These are phyloP conservation scores for Pistacia vera DNA, from an alignment of 345 rosid genomes.

Conservation along the genomic window DNA sequence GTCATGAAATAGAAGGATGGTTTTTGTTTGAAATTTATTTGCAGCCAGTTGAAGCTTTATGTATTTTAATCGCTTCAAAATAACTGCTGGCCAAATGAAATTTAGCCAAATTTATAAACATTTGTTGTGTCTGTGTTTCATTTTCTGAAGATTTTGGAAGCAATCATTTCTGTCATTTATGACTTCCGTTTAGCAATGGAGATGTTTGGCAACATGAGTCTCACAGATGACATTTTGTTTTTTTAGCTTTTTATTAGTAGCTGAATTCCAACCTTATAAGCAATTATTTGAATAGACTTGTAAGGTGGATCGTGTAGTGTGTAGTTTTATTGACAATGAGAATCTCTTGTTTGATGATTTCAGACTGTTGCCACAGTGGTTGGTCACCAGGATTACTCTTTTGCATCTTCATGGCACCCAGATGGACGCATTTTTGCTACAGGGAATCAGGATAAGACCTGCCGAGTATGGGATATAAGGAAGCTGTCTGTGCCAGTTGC, in stretches of 20 bases:
- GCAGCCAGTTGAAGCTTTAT: no score
- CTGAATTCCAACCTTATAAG: not conserved
- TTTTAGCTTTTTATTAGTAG: not conserved
- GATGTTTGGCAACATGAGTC: not conserved
- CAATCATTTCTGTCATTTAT: not conserved
- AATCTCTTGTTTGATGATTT: not conserved
- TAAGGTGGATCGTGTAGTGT: not conserved
- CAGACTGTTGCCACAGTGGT: conserved; percentile 40
- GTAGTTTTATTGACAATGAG: not conserved
- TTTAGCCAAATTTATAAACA: no score
- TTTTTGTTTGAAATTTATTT: no score
- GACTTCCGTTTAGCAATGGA: not conserved
- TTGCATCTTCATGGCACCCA: conserved; percentile 74
- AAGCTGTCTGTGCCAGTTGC: conserved; percentile 44
- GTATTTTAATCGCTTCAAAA: no score
- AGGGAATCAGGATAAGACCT: conserved; percentile 70
- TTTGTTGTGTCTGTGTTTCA: not conserved
- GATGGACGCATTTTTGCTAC: conserved; percentile 57
- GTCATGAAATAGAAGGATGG: no score
- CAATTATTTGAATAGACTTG: not conserved
- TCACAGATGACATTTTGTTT: not conserved
- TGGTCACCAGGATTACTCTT: conserved; percentile 67
- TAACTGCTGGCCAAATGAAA: no score
- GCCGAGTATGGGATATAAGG: conserved; percentile 65
- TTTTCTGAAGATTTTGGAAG: not conserved